Base-by-base conservation (phyloP, 768 basidiomycete species). In the Kwoniella shandongensis region DNA sequence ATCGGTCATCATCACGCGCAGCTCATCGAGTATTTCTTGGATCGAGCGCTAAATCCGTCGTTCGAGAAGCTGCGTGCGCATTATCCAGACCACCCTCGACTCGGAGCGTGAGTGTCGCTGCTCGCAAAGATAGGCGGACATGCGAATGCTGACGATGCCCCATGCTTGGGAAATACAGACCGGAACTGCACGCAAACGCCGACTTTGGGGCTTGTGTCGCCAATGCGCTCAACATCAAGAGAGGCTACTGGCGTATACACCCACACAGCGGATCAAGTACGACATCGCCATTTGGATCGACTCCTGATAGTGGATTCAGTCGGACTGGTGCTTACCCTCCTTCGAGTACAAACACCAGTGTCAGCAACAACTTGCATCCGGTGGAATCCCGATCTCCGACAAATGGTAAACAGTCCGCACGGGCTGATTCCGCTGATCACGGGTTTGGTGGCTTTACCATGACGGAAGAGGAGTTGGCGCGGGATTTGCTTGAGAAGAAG, bases 21-120 rank as follows among this genome's bases (percentile, higher is more conserved):
- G 45, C 62, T 72, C 11, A 59, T 72, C 40, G 70, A 69, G 27
- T 72, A 72, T 48, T 72, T 72, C 57, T 38, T 72, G n/a, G 70
- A 72, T 36, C 57, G 70, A 23, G 60, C 68, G n/a, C 51, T 61
- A 5, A 51, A 67, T 40, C 70, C 70, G 11, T 63, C 67, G 0
- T 60, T 41, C 26, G 70, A 72, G 40, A 69, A 72, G 44, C 57
- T 72, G n/a, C 23, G 29, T n/a, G 54, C 63, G 17, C 70, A 72
- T 49, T 72, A 69, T 40, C 70, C 70, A 4, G 67, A 69, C 26
- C 70, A 72, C 52, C 70, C 70, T 20, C 44, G 70, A 44, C 58
- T 51, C 8, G 70, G 70, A 55, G 70, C 67, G 57, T 69, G 38
- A 66, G 67, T 60, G 8, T 25, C 25, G 38, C 11, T 12, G 18